These are phyloP conservation scores for Psilocybe subaeruginosa DNA, from an alignment of 768 basidiomycete genomes.

Conservation along the genomic window DNA sequence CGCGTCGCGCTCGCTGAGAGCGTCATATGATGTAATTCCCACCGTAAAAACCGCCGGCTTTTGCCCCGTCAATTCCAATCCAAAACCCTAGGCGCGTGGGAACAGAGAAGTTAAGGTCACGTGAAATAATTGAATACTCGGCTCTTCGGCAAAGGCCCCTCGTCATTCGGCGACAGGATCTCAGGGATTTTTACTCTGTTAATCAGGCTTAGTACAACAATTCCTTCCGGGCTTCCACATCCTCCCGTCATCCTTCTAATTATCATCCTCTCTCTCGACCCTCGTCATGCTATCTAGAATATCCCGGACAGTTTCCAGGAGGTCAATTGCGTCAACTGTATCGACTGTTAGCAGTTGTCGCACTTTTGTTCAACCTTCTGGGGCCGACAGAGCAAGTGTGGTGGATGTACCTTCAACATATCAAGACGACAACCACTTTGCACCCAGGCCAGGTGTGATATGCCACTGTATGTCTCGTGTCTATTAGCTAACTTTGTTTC, in stretches of 20 bases:
- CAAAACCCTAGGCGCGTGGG: too few species aligned
- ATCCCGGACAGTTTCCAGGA: slow-evolving; percentile 42
- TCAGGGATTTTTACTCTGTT: background rate
- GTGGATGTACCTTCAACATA: slow-evolving; percentile 80
- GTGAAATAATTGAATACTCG: background rate
- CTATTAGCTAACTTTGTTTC: slow-evolving; percentile 2
- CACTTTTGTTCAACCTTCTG: slow-evolving; percentile 79
- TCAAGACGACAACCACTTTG: slow-evolving; percentile 67
- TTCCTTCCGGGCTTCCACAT: slow-evolving; percentile 9
- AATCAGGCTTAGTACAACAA: background rate
- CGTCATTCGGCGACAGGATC: background rate
- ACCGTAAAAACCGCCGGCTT: too few species aligned
- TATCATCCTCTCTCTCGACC: slow-evolving; percentile 1
- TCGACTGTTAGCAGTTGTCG: slow-evolving; percentile 41
- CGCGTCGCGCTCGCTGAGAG: too few species aligned
- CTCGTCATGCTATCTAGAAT: slow-evolving; percentile 61
- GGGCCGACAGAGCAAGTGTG: slow-evolving; percentile 80
- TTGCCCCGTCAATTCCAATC: too few species aligned
- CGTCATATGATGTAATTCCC: too few species aligned
- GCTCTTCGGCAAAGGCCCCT: slow-evolving; percentile 1
- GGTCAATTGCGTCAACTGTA: slow-evolving; percentile 29
- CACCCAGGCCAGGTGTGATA: slow-evolving; percentile 66
- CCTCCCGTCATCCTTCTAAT: background rate
- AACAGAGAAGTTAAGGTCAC: background rate
- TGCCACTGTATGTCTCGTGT: background rate